Evolutionary conservation across 768 basidiomycete genomes (phyloP), one percentile per base, ranked within the genome.

Genomic region (Lyophyllum semitale): DNA sequence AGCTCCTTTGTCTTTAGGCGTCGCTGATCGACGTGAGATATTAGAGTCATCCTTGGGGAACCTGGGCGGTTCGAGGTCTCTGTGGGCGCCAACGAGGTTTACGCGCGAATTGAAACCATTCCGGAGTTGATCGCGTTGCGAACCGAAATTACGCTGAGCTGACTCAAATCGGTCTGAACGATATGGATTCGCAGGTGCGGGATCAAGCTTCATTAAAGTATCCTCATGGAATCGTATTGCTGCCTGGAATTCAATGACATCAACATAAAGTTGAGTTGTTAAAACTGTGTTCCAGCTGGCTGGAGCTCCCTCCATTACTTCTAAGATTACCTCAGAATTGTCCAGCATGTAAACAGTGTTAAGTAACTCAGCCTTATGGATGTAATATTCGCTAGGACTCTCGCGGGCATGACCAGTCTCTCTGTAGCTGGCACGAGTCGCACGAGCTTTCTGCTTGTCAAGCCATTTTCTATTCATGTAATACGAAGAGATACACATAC

Each of bases 221-320:
- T 67, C 68, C 35, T 68, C 66, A 37, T 68, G 67, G 33, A 58
- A 68, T 30, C 60, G 48, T 43, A 69, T 57, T 0, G 65, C 58
- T 2, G 45, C 18, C 43, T 66, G 64, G 59, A 69, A 68, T 20
- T 64, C 48, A 30, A 60, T n/a, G n/a, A n/a, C n/a, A n/a, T n/a
- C n/a, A n/a, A n/a, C n/a, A n/a, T n/a, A n/a, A n/a, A n/a, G n/a
- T 5, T 68, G 66, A 18, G 67, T 62, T 0, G 62, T 68, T 0
- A 69, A 40, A 8, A 69, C 58, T 0, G 65, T 63, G 8, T 54
- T 61, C 73, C 72, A 74, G 8, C 44, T 48, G 0, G 63, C 13
- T 0, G 73, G 73, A 18, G 67, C 71, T 3, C 68, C 68, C 8
- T 65, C 63, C 72, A 74, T 73, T 9, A 75, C 60, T 47, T 74